These are phyloP conservation scores for Candida nonsorbophila DNA, from an alignment of 805 yeast species.

Conservation along the genomic window DNA sequence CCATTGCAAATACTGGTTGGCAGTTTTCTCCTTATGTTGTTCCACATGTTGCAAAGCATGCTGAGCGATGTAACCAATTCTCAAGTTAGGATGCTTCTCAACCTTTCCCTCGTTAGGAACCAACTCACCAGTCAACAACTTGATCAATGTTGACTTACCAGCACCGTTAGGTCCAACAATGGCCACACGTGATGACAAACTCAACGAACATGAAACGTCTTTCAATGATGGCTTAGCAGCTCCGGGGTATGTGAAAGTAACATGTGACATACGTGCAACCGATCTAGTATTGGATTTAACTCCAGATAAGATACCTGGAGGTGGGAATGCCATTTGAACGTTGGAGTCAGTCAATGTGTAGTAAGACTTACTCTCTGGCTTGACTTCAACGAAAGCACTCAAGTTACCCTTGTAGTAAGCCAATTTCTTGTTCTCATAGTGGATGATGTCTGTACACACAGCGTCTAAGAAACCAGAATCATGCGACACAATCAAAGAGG, in stretches of 20 bases:
- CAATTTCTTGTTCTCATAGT: conserved; percentile 90
- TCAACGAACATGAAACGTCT: conserved; percentile 82
- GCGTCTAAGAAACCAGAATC: conserved; percentile 94
- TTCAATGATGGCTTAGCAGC: conserved; percentile 75
- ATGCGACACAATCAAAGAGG: conserved; percentile 94
- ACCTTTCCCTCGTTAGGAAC: conserved; percentile 84
- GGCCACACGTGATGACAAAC: conserved; percentile 95
- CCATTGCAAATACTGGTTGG: conserved; percentile 98
- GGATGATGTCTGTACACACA: conserved; percentile 95
- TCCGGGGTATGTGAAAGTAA: conserved; percentile 87
- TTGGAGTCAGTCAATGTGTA: conserved; percentile 89
- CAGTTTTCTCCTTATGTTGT: conserved; percentile 94
- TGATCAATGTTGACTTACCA: conserved; percentile 94
- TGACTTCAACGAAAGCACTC: conserved; percentile 83
- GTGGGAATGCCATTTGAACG: conserved; percentile 97
- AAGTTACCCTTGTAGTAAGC: conserved; percentile 95
- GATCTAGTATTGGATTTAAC: conserved; percentile 93
- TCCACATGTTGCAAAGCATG: conserved; percentile 97
- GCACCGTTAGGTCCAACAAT: conserved; percentile 98
- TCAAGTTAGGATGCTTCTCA: conserved; percentile 95
- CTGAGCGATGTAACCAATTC: conserved; percentile 98
- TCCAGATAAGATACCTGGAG: conserved; percentile 97
- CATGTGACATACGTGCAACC: conserved; percentile 81
- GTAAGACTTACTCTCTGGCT: conserved; percentile 95
- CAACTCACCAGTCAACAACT: conserved; percentile 86